Evolutionary conservation across 768 basidiomycete species (phyloP).

Genomic region (Gelatoporia subvermispora): DNA sequence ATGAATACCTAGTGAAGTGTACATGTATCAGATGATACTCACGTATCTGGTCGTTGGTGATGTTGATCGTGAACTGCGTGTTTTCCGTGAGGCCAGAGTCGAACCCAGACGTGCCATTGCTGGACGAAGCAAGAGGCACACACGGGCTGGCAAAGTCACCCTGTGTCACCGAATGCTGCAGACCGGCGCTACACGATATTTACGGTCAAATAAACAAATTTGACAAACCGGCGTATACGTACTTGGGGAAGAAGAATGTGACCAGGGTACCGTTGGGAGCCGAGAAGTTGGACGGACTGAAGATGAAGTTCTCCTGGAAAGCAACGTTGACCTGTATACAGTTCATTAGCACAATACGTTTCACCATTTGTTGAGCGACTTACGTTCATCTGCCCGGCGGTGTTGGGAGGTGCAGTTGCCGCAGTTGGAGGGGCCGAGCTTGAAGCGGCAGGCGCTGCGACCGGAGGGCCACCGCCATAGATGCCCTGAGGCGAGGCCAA

Average conservation of each 20-base stretch:
- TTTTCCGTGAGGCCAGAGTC: conserved; percentile 45
- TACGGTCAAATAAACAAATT: neutral
- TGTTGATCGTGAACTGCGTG: conserved; percentile 40
- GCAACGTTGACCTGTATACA: conserved; percentile 39
- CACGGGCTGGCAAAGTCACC: conserved; percentile 23
- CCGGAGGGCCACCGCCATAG: conserved; percentile 1
- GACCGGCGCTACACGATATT: conserved; percentile 1
- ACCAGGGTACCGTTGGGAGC: conserved; percentile 47
- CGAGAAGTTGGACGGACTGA: conserved; percentile 41
- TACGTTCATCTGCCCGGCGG: conserved; percentile 15
- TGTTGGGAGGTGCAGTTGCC: conserved; percentile 25
- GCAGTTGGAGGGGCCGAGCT: conserved; percentile 24
- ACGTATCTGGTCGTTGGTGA: conserved; percentile 45
- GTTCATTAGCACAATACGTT: neutral
- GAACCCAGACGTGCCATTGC: conserved; percentile 34
- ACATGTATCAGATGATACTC: conserved; percentile 15
- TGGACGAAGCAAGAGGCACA: conserved; percentile 34
- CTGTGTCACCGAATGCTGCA: conserved; percentile 29
- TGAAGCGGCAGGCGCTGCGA: conserved; percentile 13
- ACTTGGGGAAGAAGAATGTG: conserved; percentile 52
- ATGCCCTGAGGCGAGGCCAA: conserved; percentile 38
- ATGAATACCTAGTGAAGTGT: neutral
- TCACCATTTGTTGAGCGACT: neutral
- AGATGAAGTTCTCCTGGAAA: conserved; percentile 32
- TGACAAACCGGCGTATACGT: neutral